Base-by-base conservation (phyloP, 148 eudicot species). In the Limonium bicolor region DNA sequence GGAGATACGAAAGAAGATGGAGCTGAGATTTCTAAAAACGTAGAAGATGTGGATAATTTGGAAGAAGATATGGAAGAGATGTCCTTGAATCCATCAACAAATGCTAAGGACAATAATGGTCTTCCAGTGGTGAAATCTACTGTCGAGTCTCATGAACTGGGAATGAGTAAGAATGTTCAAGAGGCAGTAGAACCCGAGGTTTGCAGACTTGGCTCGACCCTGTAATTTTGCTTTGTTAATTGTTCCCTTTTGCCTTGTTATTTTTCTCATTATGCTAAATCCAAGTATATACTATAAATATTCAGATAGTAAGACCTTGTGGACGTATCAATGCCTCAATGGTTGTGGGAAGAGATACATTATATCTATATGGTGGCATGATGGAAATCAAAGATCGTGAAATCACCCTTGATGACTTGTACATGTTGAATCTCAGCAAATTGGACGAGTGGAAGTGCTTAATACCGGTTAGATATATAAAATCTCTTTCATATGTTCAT, bases 401-500 rank as follows among this genome's bases (percentile, higher is more conserved):
- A 63, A 77, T 90, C 47, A 81, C 95, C 4, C 85, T 90, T 31
- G 97, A 90, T 63, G 97, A 90, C 73, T 45, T 90, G 36, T 80
- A 84, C 63, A 68, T 63, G 15, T 87, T 90, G 23, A 90, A 90
- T 56, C 97, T 90, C 44, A 84, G 87, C 65, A 90, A 90, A 69
- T 70, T 90, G 58, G 97, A 90, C 65, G 95, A 84, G 52, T 90
- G 97, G 97, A 90, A 75, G 69, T 90, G 97, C 71, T 60, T 84
- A 39, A 77, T 90, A 57, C 87, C 76, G 64, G 97, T 90, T 36
- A 36, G 84, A 69, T 25, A 25, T 7, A 4, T 18, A 29, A 12
- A 41, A 22, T 33, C 27, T 19, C 14, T 31, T 37, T 22, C 19
- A 15, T 45, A 3, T 12, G 13, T 34, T 34, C 15, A 11, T 0